Conservation (phyloP, 495 filamentous ascomycete species). For the Hypoxylon perforatum region DNA sequence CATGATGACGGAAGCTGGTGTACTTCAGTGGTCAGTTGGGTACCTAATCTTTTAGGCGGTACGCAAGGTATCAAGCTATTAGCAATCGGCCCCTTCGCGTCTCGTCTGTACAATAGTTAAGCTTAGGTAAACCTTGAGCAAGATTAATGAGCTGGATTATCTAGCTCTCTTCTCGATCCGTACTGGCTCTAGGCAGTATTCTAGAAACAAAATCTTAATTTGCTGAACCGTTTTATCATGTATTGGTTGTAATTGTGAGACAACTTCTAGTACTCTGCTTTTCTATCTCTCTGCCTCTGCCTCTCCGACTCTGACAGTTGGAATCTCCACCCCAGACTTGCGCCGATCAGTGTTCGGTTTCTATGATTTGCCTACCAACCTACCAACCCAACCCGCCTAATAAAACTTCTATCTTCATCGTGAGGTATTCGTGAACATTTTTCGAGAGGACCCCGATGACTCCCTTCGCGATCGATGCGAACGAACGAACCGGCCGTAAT, state of each 20-base stretch:
- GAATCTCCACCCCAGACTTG: constrained; percentile 21
- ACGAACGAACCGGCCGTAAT: constrained; percentile 26
- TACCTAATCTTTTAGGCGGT: not conserved
- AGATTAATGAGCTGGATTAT: not conserved
- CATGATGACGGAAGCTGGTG: constrained; percentile 29
- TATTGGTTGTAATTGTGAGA: not conserved
- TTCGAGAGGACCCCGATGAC: constrained; percentile 34
- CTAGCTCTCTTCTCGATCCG: not conserved
- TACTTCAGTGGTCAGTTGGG: not conserved
- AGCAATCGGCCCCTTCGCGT: constrained; percentile 1
- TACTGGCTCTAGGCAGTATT: not conserved
- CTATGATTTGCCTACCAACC: constrained; percentile 10
- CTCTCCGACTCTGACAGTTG: not conserved
- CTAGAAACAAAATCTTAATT: not conserved
- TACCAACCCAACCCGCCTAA: not conserved
- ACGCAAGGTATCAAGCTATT: constrained; percentile 2
- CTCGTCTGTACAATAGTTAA: not conserved
- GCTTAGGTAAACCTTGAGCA: not conserved
- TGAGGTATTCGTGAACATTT: constrained; percentile 12
- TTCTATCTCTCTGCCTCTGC: not conserved
- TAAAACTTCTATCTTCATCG: constrained; percentile 9
- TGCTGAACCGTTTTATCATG: not conserved
- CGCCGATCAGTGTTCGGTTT: constrained; percentile 26
- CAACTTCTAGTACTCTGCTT: not conserved
- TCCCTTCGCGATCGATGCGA: constrained; percentile 17